These are phyloP conservation scores for Dictyostelium capitatum DNA, from an alignment of 78 protist species.

Conservation along the genomic window DNA sequence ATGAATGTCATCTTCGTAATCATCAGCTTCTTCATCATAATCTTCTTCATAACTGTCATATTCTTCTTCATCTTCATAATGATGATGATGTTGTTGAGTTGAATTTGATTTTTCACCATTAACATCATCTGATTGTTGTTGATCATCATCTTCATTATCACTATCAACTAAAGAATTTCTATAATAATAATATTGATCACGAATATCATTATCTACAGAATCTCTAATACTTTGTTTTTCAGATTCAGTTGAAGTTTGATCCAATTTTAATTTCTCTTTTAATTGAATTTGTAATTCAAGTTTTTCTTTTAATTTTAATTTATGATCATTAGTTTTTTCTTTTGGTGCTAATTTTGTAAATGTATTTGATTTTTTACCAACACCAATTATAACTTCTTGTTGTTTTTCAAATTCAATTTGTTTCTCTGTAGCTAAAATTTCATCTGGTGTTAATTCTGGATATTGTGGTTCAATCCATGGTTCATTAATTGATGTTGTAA, in stretches of 20 bases:
- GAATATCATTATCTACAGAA: neutral
- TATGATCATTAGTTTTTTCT: neutral
- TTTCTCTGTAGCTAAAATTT: neutral
- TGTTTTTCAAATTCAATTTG: neutral
- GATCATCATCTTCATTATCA: constrained; percentile 1
- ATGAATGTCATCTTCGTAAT: too few relatives aligned
- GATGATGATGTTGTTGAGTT: too few relatives aligned
- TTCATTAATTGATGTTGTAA: neutral
- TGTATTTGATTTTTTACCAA: neutral
- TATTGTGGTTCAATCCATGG: constrained; percentile 2
- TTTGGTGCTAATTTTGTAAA: neutral
- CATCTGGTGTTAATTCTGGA: neutral
- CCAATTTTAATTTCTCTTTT: constrained; percentile 4
- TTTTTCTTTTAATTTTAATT: neutral
- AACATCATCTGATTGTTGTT: neutral
- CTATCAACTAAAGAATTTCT: neutral
- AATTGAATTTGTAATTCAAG: neutral
- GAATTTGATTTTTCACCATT: neutral
- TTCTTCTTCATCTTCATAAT: too few relatives aligned
- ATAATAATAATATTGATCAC: constrained; percentile 12
- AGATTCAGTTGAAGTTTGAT: neutral
- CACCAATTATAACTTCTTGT: neutral
- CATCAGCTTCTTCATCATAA: too few relatives aligned
- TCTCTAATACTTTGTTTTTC: too few relatives aligned
- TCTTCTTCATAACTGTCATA: too few relatives aligned